These are phyloP conservation scores for Penicillium sp. DNA, from an alignment of 2,329 filamentous ascomycete species.

Conservation along the genomic window DNA sequence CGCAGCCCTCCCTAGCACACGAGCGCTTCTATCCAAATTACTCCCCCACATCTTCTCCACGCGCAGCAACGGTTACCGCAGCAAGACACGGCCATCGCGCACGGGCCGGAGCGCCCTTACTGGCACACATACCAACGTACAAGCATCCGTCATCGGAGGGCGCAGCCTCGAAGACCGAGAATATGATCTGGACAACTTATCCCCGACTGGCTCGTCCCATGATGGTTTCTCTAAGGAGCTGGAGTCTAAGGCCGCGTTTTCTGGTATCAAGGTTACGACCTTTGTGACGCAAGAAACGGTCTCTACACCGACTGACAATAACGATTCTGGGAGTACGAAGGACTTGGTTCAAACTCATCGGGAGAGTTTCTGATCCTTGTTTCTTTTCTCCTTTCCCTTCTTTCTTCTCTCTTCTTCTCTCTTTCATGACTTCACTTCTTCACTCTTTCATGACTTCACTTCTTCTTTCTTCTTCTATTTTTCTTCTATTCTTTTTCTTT, in stretches of 20 bases:
- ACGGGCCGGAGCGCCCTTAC: slow-evolving; percentile 16
- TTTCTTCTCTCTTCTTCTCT: neutral
- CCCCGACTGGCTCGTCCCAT: slow-evolving; percentile 1
- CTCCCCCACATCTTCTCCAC: slow-evolving; percentile 32
- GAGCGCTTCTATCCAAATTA: slow-evolving; percentile 27
- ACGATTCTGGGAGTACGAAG: slow-evolving; percentile 26
- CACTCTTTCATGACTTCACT: neutral
- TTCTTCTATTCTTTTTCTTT: neutral
- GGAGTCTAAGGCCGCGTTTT: neutral
- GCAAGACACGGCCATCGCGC: slow-evolving; percentile 17
- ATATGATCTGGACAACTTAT: slow-evolving; percentile 20
- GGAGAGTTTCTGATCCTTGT: slow-evolving; percentile 10
- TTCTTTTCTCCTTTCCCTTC: neutral
- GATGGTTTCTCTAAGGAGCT: slow-evolving; percentile 2
- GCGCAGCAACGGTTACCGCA: slow-evolving; percentile 23
- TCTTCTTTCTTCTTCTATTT: neutral
- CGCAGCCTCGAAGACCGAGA: neutral
- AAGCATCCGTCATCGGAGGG: slow-evolving; percentile 24
- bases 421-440: neutral
- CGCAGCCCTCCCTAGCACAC: slow-evolving; percentile 39
- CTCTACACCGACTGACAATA: slow-evolving; percentile 3
- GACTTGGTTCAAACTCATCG: slow-evolving; percentile 20
- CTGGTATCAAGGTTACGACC: slow-evolving; percentile 32
- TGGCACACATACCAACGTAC: slow-evolving; percentile 19
- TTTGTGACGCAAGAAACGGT: slow-evolving; percentile 25